Base-by-base conservation (phyloP, 306 rosid genomes). In the Trichosanthes truncata region DNA sequence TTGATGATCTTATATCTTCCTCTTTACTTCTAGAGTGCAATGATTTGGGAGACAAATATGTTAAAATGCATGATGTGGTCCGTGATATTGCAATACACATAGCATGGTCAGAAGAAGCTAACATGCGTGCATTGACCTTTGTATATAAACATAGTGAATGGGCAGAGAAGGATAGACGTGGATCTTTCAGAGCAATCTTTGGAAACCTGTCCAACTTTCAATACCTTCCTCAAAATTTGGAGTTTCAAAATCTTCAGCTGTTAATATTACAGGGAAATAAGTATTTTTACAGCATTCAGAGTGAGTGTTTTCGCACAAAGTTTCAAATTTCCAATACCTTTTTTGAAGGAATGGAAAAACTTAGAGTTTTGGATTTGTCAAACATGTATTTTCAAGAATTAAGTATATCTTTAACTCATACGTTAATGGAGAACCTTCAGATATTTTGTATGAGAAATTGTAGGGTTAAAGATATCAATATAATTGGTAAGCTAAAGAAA, bases 31-130 rank as follows among this genome's bases (percentile, higher is more conserved):
- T 82, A 40, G 51, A 41, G 0, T 78, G 55, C 11, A 6, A 67
- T 4, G 8, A 79, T 41, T 31, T 18, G 74, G 0, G 31, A 0
- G 33, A 78, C 18, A 9, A 53, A 3, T 11, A 15, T 9, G 74
- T 78, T 4, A 51, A 51, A 60, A 86, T 86, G 84, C 88, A 86
- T 18, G 84, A 86, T 3, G 59, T 83, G 6, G 31, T 83, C 3
- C 71, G 80, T 2, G 80, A 79, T 51, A 76, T 79, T 79, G 57
- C 68, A 2, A 72, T 61, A 49, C 8, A 0, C 0, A 83, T 83
- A 43, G 78, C 81, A 7, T 43, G 59, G 48, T 59, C 65, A 7
- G 48, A 21, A 43, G 83, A 83, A 3, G 60, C 1, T 20, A 56
- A 35, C 21, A 75, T 75, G 38, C 3, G 15, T 6, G 26, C 72